phyloP scores from a whole-genome alignment of 805 yeast species.

The Wickerhamiella lipophila region DNA sequence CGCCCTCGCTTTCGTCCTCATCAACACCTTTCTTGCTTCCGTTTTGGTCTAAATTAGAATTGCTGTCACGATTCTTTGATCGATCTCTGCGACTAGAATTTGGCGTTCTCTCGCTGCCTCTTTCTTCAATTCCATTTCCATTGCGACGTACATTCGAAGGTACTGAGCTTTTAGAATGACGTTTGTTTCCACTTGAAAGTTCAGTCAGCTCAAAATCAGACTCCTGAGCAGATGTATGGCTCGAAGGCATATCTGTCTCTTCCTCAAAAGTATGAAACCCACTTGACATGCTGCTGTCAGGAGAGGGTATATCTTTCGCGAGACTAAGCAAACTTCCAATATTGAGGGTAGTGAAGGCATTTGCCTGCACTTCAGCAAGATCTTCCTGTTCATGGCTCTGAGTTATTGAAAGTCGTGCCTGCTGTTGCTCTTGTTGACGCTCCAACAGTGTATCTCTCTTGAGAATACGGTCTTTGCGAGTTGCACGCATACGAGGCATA shows the following conservation, averaged over 20 bases:
- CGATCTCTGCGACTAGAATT: background rate
- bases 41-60: too few relatives aligned
- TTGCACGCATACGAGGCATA: background rate
- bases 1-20: conserved; percentile 1
- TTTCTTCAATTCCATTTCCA: too few relatives aligned
- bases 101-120: too few relatives aligned
- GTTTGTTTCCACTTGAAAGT: background rate
- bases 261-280: conserved; percentile 1
- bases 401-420: too few relatives aligned
- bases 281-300: conserved; percentile 5
- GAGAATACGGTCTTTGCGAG: background rate
- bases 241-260: background rate
- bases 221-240: conserved; percentile 9
- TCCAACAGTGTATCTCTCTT: background rate
- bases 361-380: background rate
- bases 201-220: background rate
- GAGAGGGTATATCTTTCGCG: background rate
- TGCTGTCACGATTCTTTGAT: too few relatives aligned
- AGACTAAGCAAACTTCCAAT: background rate
- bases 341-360: background rate
- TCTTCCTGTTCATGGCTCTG: background rate
- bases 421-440: background rate
- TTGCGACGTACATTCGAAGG: too few relatives aligned
- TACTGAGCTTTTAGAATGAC: background rate
- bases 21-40: too few relatives aligned